These are phyloP conservation scores for Lactarius hengduanensis DNA, from an alignment of 768 basidiomycete species.

Conservation along the genomic window DNA sequence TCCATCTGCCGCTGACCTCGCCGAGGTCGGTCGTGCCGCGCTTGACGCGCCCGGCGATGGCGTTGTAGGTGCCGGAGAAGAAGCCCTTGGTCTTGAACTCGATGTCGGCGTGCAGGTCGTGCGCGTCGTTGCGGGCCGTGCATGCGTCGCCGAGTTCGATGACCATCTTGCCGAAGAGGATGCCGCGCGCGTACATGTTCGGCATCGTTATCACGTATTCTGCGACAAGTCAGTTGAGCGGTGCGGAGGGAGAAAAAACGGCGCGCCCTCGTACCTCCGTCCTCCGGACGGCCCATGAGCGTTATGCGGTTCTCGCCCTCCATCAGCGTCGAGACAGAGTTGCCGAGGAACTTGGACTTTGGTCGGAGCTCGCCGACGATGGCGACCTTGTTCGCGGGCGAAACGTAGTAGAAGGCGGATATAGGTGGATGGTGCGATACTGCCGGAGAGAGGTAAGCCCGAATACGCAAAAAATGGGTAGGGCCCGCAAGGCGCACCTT, in stretches of 20 bases:
- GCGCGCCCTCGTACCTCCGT: conserved; percentile 56
- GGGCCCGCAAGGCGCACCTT: conserved; percentile 51
- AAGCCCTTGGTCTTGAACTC: conserved; percentile 99
- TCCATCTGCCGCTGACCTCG: conserved; percentile 90
- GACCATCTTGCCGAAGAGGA: conserved; percentile 92
- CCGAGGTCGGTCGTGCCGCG: conserved; percentile 65
- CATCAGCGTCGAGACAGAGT: conserved; percentile 94
- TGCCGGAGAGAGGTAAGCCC: conserved; percentile 34
- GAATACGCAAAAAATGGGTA: not conserved
- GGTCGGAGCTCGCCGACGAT: conserved; percentile 94
- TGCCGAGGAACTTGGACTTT: conserved; percentile 95
- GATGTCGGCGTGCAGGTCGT: conserved; percentile 71
- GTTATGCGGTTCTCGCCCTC: conserved; percentile 92
- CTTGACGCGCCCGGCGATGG: conserved; percentile 77
- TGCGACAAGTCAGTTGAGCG: conserved; percentile 28
- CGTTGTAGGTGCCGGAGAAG: conserved; percentile 96
- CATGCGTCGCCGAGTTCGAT: conserved; percentile 92
- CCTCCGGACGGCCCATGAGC: conserved; percentile 78
- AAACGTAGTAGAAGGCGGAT: conserved; percentile 94
- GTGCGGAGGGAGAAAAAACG: too few relatives aligned
- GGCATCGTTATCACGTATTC: conserved; percentile 95
- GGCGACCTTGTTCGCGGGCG: conserved; percentile 81
- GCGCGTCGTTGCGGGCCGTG: conserved; percentile 77
- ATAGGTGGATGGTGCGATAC: conserved; percentile 95
- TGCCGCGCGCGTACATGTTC: conserved; percentile 93